These are phyloP conservation scores for Chlorella variabilis DNA, from an alignment of 163 green algal genomes.

Conservation along the genomic window DNA sequence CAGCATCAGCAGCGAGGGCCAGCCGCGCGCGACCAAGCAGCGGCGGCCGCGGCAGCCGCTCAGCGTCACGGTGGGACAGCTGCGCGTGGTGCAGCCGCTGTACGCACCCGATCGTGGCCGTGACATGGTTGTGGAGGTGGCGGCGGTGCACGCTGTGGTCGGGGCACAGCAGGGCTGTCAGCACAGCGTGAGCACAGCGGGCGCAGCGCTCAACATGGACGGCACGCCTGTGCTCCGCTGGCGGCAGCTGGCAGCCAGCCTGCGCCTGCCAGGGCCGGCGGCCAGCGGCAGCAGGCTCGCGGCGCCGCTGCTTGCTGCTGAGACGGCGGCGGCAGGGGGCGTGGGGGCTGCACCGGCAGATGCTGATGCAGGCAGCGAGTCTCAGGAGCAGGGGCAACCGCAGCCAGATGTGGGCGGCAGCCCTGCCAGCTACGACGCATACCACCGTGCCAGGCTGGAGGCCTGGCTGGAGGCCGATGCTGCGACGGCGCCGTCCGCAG, in stretches of 20 bases:
- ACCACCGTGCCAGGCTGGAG: constrained; percentile 25
- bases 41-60: neutral
- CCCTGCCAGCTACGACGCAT: constrained; percentile 7
- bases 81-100: constrained; percentile 7
- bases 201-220: neutral
- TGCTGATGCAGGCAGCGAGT: neutral
- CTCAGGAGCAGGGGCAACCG: neutral
- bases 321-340: neutral
- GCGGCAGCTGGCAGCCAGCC: constrained; percentile 6
- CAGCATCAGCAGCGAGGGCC: neutral
- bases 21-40: neutral
- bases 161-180: neutral
- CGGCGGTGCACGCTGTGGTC: constrained; percentile 7
- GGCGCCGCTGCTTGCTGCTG: neutral
- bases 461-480: constrained; percentile 17
- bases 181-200: neutral
- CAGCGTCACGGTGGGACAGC: neutral
- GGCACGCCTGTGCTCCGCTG: constrained; percentile 31
- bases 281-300: neutral
- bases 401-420: neutral
- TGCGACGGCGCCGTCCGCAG: neutral
- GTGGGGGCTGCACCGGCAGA: neutral
- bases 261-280: neutral
- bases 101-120: constrained; percentile 2
- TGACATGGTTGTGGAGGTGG: constrained; percentile 33